These are phyloP conservation scores for Blastomyces emzantsi DNA, from an alignment of 2,329 filamentous ascomycete species.

Conservation along the genomic window DNA sequence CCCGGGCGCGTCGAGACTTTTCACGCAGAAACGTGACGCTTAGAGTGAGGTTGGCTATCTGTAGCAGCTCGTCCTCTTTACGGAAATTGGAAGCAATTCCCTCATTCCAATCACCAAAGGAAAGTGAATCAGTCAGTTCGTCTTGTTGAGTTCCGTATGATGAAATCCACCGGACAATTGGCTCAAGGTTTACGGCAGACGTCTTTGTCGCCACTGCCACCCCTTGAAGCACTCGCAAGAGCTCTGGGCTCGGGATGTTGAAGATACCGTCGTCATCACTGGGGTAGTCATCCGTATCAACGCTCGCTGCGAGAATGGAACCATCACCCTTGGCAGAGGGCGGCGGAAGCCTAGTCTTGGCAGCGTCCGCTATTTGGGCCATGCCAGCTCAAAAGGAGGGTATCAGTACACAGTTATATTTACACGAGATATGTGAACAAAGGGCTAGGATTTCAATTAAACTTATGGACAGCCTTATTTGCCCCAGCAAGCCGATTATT, in stretches of 20 bases:
- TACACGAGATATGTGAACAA: not conserved
- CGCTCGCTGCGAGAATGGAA: not conserved
- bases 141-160: not conserved
- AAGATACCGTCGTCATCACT: not conserved
- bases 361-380: not conserved
- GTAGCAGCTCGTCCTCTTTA: not conserved
- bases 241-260: not conserved
- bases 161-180: not conserved
- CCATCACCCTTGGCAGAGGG: not conserved
- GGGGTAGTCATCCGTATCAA: not conserved
- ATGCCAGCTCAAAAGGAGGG: not conserved
- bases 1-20: not conserved
- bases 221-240: slow-evolving; percentile 4
- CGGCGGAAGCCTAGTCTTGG: not conserved
- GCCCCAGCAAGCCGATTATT: no score
- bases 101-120: not conserved
- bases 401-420: not conserved
- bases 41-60: not conserved
- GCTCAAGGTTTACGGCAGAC: not conserved
- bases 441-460: no score
- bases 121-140: not conserved
- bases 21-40: not conserved
- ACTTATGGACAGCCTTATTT: no score
- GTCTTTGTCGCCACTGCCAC: slow-evolving; percentile 1
- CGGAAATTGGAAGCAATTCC: not conserved